Percentiles rank a stretch among this genome's conserved stretches.
These are phyloP conservation scores for Venturia effusa DNA, from an alignment of 2,329 filamentous ascomycete species.

Conservation along the genomic window DNA sequence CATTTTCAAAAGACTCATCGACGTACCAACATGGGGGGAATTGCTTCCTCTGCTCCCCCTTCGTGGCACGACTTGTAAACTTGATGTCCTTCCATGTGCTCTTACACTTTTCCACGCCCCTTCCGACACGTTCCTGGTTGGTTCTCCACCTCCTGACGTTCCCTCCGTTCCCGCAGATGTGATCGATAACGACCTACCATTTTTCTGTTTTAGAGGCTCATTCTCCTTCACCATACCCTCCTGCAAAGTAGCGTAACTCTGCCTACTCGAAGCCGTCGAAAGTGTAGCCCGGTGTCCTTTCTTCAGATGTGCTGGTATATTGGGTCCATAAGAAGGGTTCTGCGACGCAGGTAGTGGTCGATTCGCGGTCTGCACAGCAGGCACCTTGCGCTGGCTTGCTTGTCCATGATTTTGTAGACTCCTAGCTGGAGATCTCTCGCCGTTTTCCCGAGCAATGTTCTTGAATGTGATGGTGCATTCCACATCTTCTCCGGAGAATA, in stretches of 20 bases:
- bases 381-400: background rate
- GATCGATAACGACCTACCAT: constrained; percentile 38
- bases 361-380: background rate
- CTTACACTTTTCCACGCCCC: constrained; percentile 24
- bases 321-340: constrained; percentile 7
- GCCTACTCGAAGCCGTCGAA: background rate
- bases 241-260: background rate
- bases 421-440: constrained; percentile 10
- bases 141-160: background rate
- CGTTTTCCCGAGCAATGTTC: constrained; percentile 54
- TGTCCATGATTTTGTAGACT: constrained; percentile 1
- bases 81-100: constrained; percentile 68
- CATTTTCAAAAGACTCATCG: constrained; percentile 12
- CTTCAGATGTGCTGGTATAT: constrained; percentile 7
- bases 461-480: constrained; percentile 95
- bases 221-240: constrained; percentile 13
- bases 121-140: background rate
- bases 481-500: constrained; percentile 93
- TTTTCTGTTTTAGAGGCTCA: constrained; percentile 18
- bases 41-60: constrained; percentile 16
- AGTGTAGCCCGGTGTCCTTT: background rate
- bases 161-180: constrained; percentile 37
- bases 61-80: constrained; percentile 60
- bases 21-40: constrained; percentile 17
- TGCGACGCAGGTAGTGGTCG: background rate